A percentile compares a stretch with the other conserved stretches of the same genome.
These are phyloP conservation scores for Boletus coccyginus DNA, from an alignment of 768 basidiomycete species.

Conservation along the genomic window DNA sequence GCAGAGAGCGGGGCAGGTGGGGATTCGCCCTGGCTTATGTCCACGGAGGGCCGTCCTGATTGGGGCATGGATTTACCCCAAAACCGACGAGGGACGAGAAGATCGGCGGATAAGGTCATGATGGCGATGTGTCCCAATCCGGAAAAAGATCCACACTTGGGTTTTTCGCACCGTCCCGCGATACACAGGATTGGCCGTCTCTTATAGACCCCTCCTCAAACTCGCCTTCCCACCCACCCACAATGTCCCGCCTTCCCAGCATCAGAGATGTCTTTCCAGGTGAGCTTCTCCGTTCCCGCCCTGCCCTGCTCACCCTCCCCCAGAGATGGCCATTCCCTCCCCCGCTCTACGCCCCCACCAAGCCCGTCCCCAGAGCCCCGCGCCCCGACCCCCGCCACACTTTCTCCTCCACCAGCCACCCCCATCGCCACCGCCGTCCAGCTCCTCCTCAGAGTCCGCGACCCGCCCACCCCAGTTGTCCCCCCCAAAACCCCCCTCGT, in stretches of 20 bases:
- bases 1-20: slow-evolving; percentile 17
- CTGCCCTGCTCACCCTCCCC: not conserved
- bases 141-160: slow-evolving; percentile 32
- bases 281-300: slow-evolving; percentile 13
- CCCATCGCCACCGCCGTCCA: slow-evolving; percentile 26
- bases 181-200: slow-evolving; percentile 22
- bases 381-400: not conserved
- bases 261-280: slow-evolving; percentile 59
- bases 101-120: slow-evolving; percentile 38
- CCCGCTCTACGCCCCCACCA: slow-evolving; percentile 1
- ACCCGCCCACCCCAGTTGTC: slow-evolving; percentile 16
- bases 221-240: not conserved
- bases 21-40: slow-evolving; percentile 27
- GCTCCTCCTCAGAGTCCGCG: slow-evolving; percentile 29
- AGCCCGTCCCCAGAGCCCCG: not conserved
- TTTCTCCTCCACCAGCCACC: slow-evolving; percentile 11
- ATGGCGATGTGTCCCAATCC: slow-evolving; percentile 9
- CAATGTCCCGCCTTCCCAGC: slow-evolving; percentile 41
- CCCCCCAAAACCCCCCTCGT: slow-evolving; percentile 17
- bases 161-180: not conserved
- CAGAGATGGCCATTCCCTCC: slow-evolving; percentile 22
- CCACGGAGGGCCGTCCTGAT: slow-evolving; percentile 25
- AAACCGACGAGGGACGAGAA: slow-evolving; percentile 24
- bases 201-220: slow-evolving; percentile 6
- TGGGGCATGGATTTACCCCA: slow-evolving; percentile 27